Base-by-base conservation (phyloP, 495 filamentous ascomycete species). In the Cairneyella variabilis region DNA sequence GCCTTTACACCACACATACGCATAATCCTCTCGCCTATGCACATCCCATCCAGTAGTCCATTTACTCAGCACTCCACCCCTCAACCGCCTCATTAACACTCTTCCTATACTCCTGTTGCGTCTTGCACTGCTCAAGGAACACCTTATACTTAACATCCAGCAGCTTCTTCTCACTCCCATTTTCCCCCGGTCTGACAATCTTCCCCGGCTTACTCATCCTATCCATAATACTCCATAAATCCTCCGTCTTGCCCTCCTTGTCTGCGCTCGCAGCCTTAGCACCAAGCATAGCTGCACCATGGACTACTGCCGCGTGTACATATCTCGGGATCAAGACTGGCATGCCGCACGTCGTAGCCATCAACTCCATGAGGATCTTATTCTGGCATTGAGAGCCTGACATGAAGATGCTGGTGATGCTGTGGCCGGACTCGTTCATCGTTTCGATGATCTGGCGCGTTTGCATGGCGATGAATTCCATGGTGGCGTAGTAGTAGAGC, bases 381-480 rank as follows among this genome's bases (percentile, higher is more conserved):
- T 98, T 98, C 68, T 96, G 91, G 74, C 93, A 98, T 64, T 97
- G 93, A 20, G 88, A 91, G 52, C 93, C 93, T 16, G 88, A 95
- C 93, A 98, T 96, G 78, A 97, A 98, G 68, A 98, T 95, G 45
- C 88, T 92, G 40, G 74, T 79, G 68, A 97, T 92, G 39, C 73
- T 68, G 66, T 97, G 93, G 27, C 92, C 92, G 12, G 85, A 71
- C 12, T 75, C 67, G 71, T 96, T 97, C 88, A 97, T 95, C 3
- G 87, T 79, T 62, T 95, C 88, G 54, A 97, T 79, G 63, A 98
- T 98, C 65, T 98, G 93, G 37, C 88, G 82, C 1, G 93, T 97
- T 69, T 98, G 93, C 63, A 97, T 76, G 4, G 91, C 91, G 59
- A 98, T 97, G 68, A 97, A 98, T 69, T 98, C 93, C 77, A 97